phyloP scores from a whole-genome alignment of 306 rosid genomes.

The Styphnolobium japonicum region DNA sequence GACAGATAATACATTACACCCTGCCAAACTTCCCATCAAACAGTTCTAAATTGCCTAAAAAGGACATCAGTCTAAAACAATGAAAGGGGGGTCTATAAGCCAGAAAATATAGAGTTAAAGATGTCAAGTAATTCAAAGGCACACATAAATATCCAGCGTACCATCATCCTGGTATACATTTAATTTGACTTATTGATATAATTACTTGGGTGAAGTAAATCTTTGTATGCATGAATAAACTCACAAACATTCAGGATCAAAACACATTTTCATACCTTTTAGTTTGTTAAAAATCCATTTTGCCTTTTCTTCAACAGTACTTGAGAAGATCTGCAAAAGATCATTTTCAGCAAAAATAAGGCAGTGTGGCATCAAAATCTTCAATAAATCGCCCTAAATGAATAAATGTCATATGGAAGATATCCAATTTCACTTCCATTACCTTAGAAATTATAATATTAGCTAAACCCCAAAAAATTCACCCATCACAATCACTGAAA shows the following conservation, averaged over 20 bases:
- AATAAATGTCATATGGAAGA: background rate
- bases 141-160: background rate
- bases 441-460: no score
- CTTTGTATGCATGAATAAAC: background rate
- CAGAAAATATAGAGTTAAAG: background rate
- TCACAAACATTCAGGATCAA: background rate
- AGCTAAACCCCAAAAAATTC: no score
- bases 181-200: background rate
- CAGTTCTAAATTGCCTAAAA: no score
- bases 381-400: background rate
- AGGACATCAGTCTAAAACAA: background rate
- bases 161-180: background rate
- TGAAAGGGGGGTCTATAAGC: background rate
- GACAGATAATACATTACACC: no score
- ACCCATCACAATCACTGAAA: background rate
- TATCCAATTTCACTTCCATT: conserved; percentile 2
- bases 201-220: background rate
- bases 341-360: background rate
- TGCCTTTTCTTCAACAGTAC: conserved; percentile 92
- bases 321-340: conserved; percentile 75
- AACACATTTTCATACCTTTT: conserved; percentile 59
- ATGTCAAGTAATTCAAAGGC: background rate
- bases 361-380: conserved; percentile 14
- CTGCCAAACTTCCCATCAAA: no score
- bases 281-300: conserved; percentile 96